These are phyloP conservation scores for Escovopsis sp. DNA, from an alignment of 2,329 filamentous ascomycete genomes.

Conservation along the genomic window DNA sequence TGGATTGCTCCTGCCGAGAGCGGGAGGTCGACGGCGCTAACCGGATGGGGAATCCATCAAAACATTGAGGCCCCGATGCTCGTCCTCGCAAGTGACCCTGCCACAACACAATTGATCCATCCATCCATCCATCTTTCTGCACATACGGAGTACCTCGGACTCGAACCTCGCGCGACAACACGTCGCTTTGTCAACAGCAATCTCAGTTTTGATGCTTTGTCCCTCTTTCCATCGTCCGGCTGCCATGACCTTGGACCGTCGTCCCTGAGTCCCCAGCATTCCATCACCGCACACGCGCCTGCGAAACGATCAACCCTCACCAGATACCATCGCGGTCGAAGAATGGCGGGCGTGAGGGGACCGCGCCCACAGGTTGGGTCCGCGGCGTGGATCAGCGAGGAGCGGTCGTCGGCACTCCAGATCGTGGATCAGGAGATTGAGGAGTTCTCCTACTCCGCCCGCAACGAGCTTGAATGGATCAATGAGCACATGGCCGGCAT, in stretches of 20 bases:
- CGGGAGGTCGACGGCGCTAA: constrained; percentile 13
- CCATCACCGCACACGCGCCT: too few species aligned
- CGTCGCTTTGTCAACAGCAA: too few species aligned
- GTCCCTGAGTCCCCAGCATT: too few species aligned
- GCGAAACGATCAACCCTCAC: neutral
- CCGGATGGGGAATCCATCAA: constrained; percentile 22
- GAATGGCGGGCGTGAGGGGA: constrained; percentile 33
- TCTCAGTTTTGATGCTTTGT: too few species aligned
- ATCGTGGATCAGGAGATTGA: constrained; percentile 73
- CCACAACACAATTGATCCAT: constrained; percentile 4
- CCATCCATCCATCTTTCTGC: neutral
- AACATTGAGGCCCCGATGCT: constrained; percentile 20
- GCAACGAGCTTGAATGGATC: constrained; percentile 93
- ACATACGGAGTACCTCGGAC: neutral
- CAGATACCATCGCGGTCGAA: constrained; percentile 3
- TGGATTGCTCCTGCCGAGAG: neutral
- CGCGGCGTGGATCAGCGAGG: constrained; percentile 69
- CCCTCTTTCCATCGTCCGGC: too few species aligned
- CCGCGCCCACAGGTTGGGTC: constrained; percentile 62
- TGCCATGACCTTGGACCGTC: neutral
- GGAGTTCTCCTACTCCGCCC: constrained; percentile 82
- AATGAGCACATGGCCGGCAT: constrained; percentile 98
- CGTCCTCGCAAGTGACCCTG: constrained; percentile 7
- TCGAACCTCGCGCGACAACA: neutral
- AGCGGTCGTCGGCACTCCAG: constrained; percentile 62